Base-by-base conservation (phyloP, 805 yeast genomes). In the Kazachstania bromeliacearum region DNA sequence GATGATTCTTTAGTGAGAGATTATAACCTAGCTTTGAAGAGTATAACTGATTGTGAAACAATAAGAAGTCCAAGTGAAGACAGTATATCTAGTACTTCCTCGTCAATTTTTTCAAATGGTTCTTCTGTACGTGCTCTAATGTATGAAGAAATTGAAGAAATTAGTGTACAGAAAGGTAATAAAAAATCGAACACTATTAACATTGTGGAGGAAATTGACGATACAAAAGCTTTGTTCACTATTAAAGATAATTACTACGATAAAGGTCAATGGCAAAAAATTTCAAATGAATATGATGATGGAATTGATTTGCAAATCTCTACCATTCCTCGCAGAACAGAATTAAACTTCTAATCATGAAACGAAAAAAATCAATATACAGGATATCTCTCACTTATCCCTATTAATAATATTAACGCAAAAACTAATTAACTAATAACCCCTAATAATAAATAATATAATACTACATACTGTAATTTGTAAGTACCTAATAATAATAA, bases 1-100 rank as follows among this genome's bases (percentile, higher is more conserved):
- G 60, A 55, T 40, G 53, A 50, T 21, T 46, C 42, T 10, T 33
- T 53, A 25, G 46, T 53, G 3, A 40, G 51, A 21, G 60, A 55
- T 24, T 53, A 53, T 39, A 49, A 48, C 33, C 26, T 50, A 14
- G 57, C 56, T n/a, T 28, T 54, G 12, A 42, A 39, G 27, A 23
- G 26, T 23, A n/a, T n/a, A n/a, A n/a, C n/a, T n/a, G n/a, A 14
- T 26, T 26, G 15, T 26, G 7, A 16, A 3, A 21, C 22, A 5
- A 16, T 17, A 4, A 29, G 32, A 10, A 29, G 32, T 13, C 22
- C 23, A 4, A 29, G 32, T 13, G 32, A 29, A 21, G n/a, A 18
- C 13, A 29, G 32, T 21, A 29, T 29, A 19, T 27, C 31, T 12
- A 35, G 36, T n/a, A 22, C 29, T 22, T 30, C 37, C 14, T n/a